Evolutionary conservation across 768 basidiomycete species (phyloP).

Genomic region (Boletus vinaceobasis): DNA sequence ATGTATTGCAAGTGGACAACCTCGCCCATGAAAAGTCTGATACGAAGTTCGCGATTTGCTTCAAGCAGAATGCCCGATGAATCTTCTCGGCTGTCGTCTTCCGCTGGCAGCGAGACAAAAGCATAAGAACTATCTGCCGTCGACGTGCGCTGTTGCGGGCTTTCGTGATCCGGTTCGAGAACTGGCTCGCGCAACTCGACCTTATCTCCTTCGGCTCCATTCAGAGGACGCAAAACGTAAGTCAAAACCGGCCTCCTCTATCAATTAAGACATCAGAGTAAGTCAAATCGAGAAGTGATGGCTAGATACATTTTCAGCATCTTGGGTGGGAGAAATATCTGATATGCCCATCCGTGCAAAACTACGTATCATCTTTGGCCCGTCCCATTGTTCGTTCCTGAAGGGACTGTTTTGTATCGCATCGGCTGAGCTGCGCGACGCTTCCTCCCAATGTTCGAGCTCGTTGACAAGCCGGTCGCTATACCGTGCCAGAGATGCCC

Average conservation of each 20-base stretch:
- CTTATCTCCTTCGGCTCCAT: conserved; percentile 37
- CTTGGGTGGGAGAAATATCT: conserved; percentile 7
- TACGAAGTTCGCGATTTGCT: conserved; percentile 61
- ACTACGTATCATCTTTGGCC: conserved; percentile 70
- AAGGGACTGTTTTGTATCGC: conserved; percentile 42
- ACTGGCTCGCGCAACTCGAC: conserved; percentile 31
- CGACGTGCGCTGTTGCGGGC: neutral
- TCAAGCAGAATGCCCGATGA: conserved; percentile 55
- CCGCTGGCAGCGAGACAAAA: neutral
- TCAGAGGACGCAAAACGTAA: conserved; percentile 42
- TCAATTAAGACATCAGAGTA: neutral
- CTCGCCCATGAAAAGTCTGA: conserved; percentile 72
- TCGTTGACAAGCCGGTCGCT: conserved; percentile 63
- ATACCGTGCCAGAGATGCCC: conserved; percentile 80
- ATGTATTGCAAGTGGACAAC: conserved; percentile 33
- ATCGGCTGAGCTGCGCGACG: conserved; percentile 41
- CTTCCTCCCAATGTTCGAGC: conserved; percentile 60
- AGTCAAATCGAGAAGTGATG: neutral
- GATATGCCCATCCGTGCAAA: conserved; percentile 61
- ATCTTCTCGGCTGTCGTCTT: conserved; percentile 16
- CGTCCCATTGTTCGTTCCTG: conserved; percentile 61
- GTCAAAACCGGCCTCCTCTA: conserved; percentile 41
- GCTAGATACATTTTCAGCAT: conserved; percentile 12
- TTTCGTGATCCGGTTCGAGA: neutral
- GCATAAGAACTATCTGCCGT: conserved; percentile 1